Percentiles rank a stretch among this genome's conserved stretches.
These are phyloP conservation scores for Coemansia sp. DNA, from an alignment of 192 early-diverging fungal genomes.

Conservation along the genomic window DNA sequence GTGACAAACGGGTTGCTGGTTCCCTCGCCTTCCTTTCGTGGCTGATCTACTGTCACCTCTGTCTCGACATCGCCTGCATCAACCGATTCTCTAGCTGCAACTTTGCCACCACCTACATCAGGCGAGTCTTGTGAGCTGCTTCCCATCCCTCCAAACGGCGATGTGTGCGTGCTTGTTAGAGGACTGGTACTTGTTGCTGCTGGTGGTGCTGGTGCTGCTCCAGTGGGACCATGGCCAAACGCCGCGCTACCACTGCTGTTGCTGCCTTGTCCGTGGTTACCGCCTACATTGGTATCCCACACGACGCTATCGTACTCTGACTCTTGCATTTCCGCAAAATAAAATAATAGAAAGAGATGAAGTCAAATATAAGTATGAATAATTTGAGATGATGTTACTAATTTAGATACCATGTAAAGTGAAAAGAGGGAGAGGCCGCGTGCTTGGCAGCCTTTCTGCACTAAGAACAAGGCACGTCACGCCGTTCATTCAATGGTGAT, in stretches of 20 bases:
- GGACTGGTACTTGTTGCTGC: slow-evolving; percentile 6
- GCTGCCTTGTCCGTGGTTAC: slow-evolving; percentile 25
- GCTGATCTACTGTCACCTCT: slow-evolving; percentile 69
- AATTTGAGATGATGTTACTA: neutral
- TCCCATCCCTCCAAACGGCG: slow-evolving; percentile 24
- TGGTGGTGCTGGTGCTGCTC: neutral
- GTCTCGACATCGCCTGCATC: slow-evolving; percentile 33
- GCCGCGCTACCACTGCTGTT: neutral
- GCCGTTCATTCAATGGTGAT: neutral
- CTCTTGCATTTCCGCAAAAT: slow-evolving; percentile 32
- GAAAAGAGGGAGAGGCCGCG: neutral
- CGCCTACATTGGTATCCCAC: slow-evolving; percentile 48
- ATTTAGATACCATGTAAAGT: neutral
- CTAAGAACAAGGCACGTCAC: neutral
- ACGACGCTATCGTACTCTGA: slow-evolving; percentile 55
- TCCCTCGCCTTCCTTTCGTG: slow-evolving; percentile 91
- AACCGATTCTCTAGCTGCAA: neutral
- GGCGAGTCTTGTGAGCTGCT: slow-evolving; percentile 13
- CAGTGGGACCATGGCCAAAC: neutral
- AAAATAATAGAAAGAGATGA: neutral
- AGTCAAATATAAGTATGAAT: neutral
- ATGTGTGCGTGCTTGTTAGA: slow-evolving; percentile 25
- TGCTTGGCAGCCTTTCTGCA: neutral
- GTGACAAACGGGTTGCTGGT: slow-evolving; percentile 76
- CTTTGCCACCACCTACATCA: slow-evolving; percentile 7